These are phyloP conservation scores for Imleria badia DNA, from an alignment of 768 basidiomycete species.

Conservation along the genomic window DNA sequence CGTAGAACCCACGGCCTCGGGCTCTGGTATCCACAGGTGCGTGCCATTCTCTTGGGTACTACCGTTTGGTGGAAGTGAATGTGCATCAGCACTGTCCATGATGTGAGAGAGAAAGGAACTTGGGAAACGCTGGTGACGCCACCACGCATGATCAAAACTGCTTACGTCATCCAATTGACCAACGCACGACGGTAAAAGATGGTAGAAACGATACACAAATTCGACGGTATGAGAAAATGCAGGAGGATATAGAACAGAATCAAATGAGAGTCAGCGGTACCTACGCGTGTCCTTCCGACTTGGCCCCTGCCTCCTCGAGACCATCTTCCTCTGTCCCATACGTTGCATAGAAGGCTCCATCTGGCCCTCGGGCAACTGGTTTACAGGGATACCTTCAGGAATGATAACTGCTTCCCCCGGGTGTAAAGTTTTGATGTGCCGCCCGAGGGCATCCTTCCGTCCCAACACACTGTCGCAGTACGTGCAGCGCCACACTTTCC, in stretches of 20 bases:
- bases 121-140: neutral
- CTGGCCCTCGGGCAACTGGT: neutral
- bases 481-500: constrained; percentile 26
- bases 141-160: neutral
- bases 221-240: neutral
- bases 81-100: constrained; percentile 11
- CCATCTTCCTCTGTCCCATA: constrained; percentile 7
- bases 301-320: neutral
- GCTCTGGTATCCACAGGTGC: constrained; percentile 35
- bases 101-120: neutral
- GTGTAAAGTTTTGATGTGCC: constrained; percentile 25
- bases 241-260: neutral
- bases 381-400: neutral
- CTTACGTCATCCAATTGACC: constrained; percentile 17
- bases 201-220: neutral
- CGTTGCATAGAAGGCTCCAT: neutral
- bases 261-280: neutral
- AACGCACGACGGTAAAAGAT: no score
- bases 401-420: neutral
- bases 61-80: neutral
- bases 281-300: constrained; percentile 9
- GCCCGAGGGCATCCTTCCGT: constrained; percentile 26
- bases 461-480: constrained; percentile 20
- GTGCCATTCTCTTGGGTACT: constrained; percentile 8
- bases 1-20: constrained; percentile 18